Evolutionary conservation across 179 eudicot genomes (phyloP), one percentile per base, ranked within the genome.

Genomic region (Beta lomatogona): DNA sequence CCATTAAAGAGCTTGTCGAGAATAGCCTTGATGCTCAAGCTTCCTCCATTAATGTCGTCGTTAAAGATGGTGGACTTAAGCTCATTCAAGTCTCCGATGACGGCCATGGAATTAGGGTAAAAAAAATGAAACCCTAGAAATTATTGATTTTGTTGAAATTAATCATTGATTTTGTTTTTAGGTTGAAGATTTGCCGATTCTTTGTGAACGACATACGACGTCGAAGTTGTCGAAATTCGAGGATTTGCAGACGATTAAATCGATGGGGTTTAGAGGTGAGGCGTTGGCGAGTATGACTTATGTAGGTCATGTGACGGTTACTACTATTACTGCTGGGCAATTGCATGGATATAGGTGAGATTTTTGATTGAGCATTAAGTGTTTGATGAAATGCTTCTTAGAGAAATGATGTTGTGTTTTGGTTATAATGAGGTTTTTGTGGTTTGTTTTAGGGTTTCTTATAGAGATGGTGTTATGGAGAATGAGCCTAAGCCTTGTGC

Each of bases 201-300:
- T 95, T 54, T 94, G 99, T 58, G 99, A 95, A 86, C 86, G 99
- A 82, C 98, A 95, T 82, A 95, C 99, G 19, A 95, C 99, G 11
- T 95, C 99, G 41, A 95, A 95, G 77, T 83, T 95, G 84, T 89
- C 90, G 57, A 87, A 73, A 48, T 95, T 88, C 72, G 98, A 94
- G 88, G 95, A 92, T 84, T 91, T 92, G 87, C 93, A 87, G 87
- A 88, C 97, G 69, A 93, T 94, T 75, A 89, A 87, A 82, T 93
- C 98, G 77, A 93, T 94, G 98, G 97, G 97, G 64, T 94, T 93
- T 78, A 90, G 97, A 80, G 97, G 97, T 15, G 97, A 94, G 92
- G 98, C 97, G 4, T 86, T 94, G 86, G 97, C 98, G 11, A 94
- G 98, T 82, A 94, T 94, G 98, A 94, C 98, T 67, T 94, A 94